These are phyloP conservation scores for Volvariella volvacea DNA, from an alignment of 1,284 basidiomycete species.

Conservation along the genomic window DNA sequence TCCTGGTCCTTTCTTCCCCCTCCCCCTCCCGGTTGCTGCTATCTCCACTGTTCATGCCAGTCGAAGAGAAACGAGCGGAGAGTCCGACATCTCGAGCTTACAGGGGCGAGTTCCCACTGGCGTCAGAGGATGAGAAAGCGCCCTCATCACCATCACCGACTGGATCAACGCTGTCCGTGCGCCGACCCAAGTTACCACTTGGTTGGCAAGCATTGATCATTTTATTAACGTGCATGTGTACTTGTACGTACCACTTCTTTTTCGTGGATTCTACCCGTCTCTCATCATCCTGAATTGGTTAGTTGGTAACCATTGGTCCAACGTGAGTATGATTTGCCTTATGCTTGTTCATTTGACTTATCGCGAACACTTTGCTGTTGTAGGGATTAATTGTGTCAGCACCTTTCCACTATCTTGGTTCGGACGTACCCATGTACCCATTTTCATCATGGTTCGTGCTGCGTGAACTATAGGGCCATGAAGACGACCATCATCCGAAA, in stretches of 20 bases:
- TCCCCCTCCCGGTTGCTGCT: too few relatives aligned
- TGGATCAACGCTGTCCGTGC: neutral
- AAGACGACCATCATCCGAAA: constrained; percentile 39
- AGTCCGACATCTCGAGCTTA: too few relatives aligned
- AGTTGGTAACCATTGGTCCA: constrained; percentile 44
- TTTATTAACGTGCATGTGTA: constrained; percentile 23
- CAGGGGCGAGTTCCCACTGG: too few relatives aligned
- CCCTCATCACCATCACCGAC: neutral
- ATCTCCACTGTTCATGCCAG: too few relatives aligned
- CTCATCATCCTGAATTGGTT: constrained; percentile 1
- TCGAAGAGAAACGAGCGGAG: too few relatives aligned
- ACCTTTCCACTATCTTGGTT: too few relatives aligned
- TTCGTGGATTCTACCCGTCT: neutral
- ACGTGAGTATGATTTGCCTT: constrained; percentile 20
- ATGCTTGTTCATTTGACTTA: too few relatives aligned
- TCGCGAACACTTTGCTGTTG: neutral
- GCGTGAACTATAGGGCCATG: constrained; percentile 29
- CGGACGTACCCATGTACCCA: too few relatives aligned
- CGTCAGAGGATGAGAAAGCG: neutral
- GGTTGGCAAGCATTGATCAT: constrained; percentile 21
- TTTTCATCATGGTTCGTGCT: too few relatives aligned
- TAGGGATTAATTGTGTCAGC: neutral
- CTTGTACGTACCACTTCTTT: constrained; percentile 17
- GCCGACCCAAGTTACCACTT: constrained; percentile 13
- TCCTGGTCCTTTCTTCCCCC: too few relatives aligned